phyloP scores from a whole-genome alignment of 306 rosid genomes.

The Corylus heterophylla region DNA sequence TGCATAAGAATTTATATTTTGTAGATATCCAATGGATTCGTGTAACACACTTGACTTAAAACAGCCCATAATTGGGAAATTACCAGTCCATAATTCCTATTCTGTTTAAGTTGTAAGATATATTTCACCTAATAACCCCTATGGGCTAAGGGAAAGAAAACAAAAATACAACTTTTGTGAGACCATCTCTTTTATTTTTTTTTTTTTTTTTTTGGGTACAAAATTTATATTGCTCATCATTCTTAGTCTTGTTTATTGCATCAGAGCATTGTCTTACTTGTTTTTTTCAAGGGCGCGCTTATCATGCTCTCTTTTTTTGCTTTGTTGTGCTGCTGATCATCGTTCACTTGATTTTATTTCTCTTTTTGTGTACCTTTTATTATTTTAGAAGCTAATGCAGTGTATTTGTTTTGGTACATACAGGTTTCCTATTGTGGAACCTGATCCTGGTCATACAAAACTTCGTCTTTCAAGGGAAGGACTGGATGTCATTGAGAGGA shows the following conservation, averaged over 20 bases:
- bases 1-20: neutral
- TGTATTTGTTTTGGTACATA: conserved; percentile 20
- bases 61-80: neutral
- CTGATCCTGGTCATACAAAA: conserved; percentile 88
- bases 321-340: neutral
- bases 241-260: neutral
- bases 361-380: conserved; percentile 10
- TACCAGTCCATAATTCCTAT: neutral
- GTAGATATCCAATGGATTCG: neutral
- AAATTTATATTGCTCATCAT: neutral
- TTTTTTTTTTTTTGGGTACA: neutral
- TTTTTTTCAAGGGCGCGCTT: neutral
- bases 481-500: conserved; percentile 77
- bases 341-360: neutral
- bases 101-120: neutral
- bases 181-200: neutral
- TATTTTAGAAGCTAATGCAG: conserved; percentile 20
- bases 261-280: neutral
- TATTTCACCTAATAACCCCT: neutral
- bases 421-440: conserved; percentile 94
- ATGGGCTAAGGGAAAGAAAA: neutral
- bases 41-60: too few relatives aligned
- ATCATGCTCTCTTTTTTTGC: neutral
- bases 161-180: neutral
- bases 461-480: conserved; percentile 92